Percentiles rank a stretch among this genome's conserved stretches.
These are phyloP conservation scores for Multifurca ochricompacta DNA, from an alignment of 768 basidiomycete genomes.

Conservation along the genomic window DNA sequence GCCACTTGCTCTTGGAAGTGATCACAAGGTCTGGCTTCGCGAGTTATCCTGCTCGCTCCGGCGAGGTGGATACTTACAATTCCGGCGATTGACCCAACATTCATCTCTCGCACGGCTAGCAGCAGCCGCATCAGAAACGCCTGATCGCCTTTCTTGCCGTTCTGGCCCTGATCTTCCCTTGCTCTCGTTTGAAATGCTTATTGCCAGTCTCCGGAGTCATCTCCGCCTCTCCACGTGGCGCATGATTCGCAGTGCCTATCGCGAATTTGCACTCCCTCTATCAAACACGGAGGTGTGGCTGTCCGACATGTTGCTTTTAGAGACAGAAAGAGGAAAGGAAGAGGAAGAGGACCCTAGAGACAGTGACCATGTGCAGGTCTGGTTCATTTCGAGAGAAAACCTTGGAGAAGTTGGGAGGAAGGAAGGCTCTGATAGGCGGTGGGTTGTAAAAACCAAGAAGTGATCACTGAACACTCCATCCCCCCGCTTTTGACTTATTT, in stretches of 20 bases:
- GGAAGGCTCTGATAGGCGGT: slow-evolving; percentile 7
- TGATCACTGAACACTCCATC: not conserved
- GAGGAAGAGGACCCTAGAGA: not conserved
- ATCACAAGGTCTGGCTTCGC: slow-evolving; percentile 43
- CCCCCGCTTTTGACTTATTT: not conserved
- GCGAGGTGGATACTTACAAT: slow-evolving; percentile 5
- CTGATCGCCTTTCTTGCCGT: not conserved
- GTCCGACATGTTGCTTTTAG: slow-evolving; percentile 10
- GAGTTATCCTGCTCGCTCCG: slow-evolving; percentile 43
- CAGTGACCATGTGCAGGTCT: not conserved
- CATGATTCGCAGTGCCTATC: slow-evolving; percentile 16
- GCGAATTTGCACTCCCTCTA: slow-evolving; percentile 11
- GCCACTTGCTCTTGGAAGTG: slow-evolving; percentile 33
- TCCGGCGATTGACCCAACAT: slow-evolving; percentile 6
- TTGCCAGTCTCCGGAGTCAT: slow-evolving; percentile 2
- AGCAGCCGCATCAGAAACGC: not conserved
- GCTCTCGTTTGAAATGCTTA: slow-evolving; percentile 12
- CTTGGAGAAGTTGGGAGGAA: slow-evolving; percentile 18
- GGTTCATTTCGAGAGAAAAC: slow-evolving; percentile 11
- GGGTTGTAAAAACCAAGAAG: slow-evolving; percentile 12
- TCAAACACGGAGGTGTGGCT: slow-evolving; percentile 11
- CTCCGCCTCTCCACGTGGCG: slow-evolving; percentile 15
- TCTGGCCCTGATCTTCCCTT: slow-evolving; percentile 4
- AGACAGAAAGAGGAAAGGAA: not conserved
- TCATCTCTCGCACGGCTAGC: not conserved